Base-by-base conservation (phyloP, 805 yeast genomes). In the Cyberlindnera suaveolens region DNA sequence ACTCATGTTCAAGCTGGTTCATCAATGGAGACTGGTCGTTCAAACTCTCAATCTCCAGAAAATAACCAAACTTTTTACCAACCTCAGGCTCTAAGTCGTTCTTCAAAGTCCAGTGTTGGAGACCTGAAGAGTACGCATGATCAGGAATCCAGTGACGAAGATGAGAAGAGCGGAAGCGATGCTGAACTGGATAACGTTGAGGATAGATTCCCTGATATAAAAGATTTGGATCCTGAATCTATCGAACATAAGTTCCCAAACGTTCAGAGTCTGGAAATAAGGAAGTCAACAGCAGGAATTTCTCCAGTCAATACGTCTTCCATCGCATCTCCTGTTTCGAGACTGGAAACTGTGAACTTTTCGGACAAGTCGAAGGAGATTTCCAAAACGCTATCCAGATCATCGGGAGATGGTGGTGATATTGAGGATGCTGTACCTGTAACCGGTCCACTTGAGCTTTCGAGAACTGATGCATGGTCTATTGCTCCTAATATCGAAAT, bases 121-220 rank as follows among this genome's bases (percentile, higher is more conserved):
- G 61, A 55, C 34, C 30, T 53, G 32, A 47, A 40, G 19, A 41
- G 29, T 5, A 37, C 5, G 3, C 44, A 38, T 13, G 38, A 32
- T 10, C 38, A 33, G 6, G 36, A 30, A 9, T 44, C 34, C 1
- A 42, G 36, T 3, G 50, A 43, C 6, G 44, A 39, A 5, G 41
- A 16, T 14, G 51, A 42, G 14, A 41, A 43, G 29, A 42, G 33
- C 5, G 20, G 29, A n/a, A 59, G 53, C 27, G 55, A 61, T 26
- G 59, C 58, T 10, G 71, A 67, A n/a, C 42, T 73, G 27, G 72
- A 64, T 6, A 60, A 72, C 30, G 75, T 71, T 2, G 81, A 75
- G 51, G 72, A 72, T 44, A 60, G 81, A 39, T 78, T 68, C 50
- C 83, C 79, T 1, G 68, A 74, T 3, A 52, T 73, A n/a, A 75